Evolutionary conservation across 2,329 filamentous ascomycete species (phyloP).

Genomic region (Pseudogymnoascus pannorum): DNA sequence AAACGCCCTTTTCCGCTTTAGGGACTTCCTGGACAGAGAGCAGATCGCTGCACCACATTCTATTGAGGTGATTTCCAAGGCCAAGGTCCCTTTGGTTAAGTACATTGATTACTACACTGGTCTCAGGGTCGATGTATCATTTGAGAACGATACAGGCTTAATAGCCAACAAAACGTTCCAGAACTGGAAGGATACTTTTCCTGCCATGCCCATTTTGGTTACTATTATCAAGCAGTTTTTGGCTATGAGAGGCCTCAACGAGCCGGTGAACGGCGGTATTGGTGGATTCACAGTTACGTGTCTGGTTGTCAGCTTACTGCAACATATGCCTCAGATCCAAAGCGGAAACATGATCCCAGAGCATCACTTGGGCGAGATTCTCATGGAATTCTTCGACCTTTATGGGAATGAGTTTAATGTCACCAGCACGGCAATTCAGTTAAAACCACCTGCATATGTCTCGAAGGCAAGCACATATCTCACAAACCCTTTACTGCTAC

Average conservation of each 20-base stretch:
- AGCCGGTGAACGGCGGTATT: constrained; percentile 83
- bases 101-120: constrained; percentile 72
- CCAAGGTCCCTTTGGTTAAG: constrained; percentile 88
- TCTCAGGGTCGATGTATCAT: constrained; percentile 85
- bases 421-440: constrained; percentile 60
- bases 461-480: constrained; percentile 54
- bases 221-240: constrained; percentile 89
- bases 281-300: constrained; percentile 94
- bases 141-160: constrained; percentile 83
- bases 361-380: constrained; percentile 68
- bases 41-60: constrained; percentile 50
- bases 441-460: constrained; percentile 68
- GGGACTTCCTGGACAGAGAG: constrained; percentile 47
- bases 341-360: constrained; percentile 50
- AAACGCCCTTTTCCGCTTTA: constrained; percentile 51
- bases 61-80: constrained; percentile 62
- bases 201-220: constrained; percentile 79
- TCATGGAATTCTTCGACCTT: constrained; percentile 82
- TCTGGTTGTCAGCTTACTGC: constrained; percentile 80
- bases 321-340: constrained; percentile 67
- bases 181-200: constrained; percentile 70
- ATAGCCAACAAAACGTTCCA: constrained; percentile 73
- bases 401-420: constrained; percentile 81
- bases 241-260: constrained; percentile 81
- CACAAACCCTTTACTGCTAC: neutral